A percentile compares a stretch with the other conserved stretches of the same genome.
These are phyloP conservation scores for Corynascus novoguineensis DNA, from an alignment of 495 filamentous ascomycete genomes.

Conservation along the genomic window DNA sequence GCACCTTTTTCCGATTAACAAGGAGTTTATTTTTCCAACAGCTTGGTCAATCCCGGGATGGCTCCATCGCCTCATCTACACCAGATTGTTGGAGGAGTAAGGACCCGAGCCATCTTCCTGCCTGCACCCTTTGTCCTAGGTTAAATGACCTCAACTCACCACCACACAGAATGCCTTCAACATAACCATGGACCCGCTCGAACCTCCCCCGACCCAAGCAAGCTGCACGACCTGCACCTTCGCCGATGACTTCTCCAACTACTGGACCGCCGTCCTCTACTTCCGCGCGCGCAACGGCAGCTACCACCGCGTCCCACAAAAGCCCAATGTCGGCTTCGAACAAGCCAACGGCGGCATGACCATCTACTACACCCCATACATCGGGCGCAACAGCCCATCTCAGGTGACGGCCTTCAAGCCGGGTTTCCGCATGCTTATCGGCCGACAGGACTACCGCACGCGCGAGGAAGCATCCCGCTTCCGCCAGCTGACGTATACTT, in stretches of 20 bases:
- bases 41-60: background rate
- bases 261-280: background rate
- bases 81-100: background rate
- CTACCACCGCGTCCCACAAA: background rate
- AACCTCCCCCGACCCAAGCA: background rate
- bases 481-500: background rate
- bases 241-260: conserved; percentile 3
- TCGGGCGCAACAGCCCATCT: background rate
- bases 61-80: background rate
- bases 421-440: conserved; percentile 5
- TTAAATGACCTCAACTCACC: background rate
- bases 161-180: background rate
- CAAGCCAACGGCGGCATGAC: background rate
- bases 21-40: too few species aligned
- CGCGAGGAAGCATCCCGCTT: background rate
- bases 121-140: background rate
- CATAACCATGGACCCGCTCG: background rate
- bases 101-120: background rate
- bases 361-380: conserved; percentile 3
- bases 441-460: background rate
- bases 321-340: background rate
- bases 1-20: too few species aligned
- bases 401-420: background rate
- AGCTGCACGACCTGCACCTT: background rate
- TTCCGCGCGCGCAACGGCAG: conserved; percentile 2